phyloP scores from a whole-genome alignment of 768 basidiomycete species.

The Pseudohyphozyma bogoriensis region DNA sequence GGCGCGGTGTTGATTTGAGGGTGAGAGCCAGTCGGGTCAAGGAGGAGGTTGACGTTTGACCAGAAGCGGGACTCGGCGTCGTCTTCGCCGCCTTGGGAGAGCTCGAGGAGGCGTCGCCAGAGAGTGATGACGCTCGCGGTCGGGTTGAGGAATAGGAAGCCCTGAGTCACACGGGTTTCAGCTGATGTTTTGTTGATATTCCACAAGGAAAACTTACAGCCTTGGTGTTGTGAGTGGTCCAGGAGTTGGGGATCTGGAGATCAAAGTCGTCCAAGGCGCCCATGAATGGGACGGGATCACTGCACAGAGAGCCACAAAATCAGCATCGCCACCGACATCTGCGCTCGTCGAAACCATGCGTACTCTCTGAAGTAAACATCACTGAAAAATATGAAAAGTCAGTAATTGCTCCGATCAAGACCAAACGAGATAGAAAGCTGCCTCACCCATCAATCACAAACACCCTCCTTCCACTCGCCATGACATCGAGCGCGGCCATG shows the following conservation, averaged over 20 bases:
- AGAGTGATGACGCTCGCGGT: conserved; percentile 9
- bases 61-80: neutral
- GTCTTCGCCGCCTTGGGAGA: neutral
- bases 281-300: conserved; percentile 5
- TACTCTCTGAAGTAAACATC: conserved; percentile 8
- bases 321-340: neutral
- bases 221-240: neutral
- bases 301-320: neutral
- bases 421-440: fast-evolving
- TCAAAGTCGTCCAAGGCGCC: conserved; percentile 5
- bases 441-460: conserved; percentile 9
- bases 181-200: neutral
- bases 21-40: conserved; percentile 7
- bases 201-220: neutral
- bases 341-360: neutral
- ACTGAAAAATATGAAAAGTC: neutral
- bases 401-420: neutral
- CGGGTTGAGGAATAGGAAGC: conserved; percentile 9
- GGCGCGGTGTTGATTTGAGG: neutral
- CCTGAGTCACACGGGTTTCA: neutral
- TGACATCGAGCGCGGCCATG: neutral
- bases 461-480: conserved; percentile 6
- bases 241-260: conserved; percentile 13
- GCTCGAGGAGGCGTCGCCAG: neutral
- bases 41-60: conserved; percentile 8